Conservation (phyloP, 305 asterid genomes). For the Plantago coronopus region DNA sequence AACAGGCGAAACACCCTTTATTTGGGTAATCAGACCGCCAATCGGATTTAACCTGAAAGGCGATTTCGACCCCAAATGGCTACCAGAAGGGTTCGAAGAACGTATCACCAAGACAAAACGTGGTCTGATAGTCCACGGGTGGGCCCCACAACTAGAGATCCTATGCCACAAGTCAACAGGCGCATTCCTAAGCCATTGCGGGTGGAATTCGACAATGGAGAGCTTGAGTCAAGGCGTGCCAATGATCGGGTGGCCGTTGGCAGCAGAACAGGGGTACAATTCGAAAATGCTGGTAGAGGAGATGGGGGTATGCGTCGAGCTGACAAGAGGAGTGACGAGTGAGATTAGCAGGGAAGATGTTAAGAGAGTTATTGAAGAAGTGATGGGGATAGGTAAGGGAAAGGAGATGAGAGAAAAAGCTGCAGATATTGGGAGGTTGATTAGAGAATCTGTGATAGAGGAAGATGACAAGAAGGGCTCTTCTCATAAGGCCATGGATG, state of each 20-base stretch:
- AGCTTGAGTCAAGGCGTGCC: slow-evolving; percentile 87
- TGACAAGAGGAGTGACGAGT: slow-evolving; percentile 48
- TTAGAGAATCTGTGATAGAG: slow-evolving; percentile 49
- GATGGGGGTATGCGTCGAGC: slow-evolving; percentile 64
- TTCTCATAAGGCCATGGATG: slow-evolving; percentile 51
- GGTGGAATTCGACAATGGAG: slow-evolving; percentile 83
- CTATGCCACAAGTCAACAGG: slow-evolving; percentile 61
- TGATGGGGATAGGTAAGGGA: slow-evolving; percentile 50
- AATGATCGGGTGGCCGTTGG: slow-evolving; percentile 87
- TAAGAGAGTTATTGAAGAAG: slow-evolving; percentile 45
- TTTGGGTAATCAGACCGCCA: slow-evolving; percentile 80
- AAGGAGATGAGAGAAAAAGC: slow-evolving; percentile 64
- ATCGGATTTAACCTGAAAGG: slow-evolving; percentile 41
- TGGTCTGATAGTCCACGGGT: slow-evolving; percentile 55
- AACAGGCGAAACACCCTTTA: slow-evolving; percentile 35
- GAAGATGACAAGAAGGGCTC: slow-evolving; percentile 48
- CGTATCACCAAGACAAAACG: slow-evolving; percentile 25
- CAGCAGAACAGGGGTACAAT: slow-evolving; percentile 81
- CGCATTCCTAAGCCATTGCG: slow-evolving; percentile 79
- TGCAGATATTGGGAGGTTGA: slow-evolving; percentile 40
- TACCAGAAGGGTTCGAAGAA: slow-evolving; percentile 57
- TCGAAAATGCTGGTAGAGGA: slow-evolving; percentile 79
- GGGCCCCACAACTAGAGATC: slow-evolving; percentile 94
- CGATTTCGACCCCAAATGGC: slow-evolving; percentile 62
- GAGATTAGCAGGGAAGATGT: slow-evolving; percentile 49